Percentiles rank a stretch among this genome's conserved stretches.
These are phyloP conservation scores for Neurospora sp. DNA, from an alignment of 495 filamentous ascomycete species.

Conservation along the genomic window DNA sequence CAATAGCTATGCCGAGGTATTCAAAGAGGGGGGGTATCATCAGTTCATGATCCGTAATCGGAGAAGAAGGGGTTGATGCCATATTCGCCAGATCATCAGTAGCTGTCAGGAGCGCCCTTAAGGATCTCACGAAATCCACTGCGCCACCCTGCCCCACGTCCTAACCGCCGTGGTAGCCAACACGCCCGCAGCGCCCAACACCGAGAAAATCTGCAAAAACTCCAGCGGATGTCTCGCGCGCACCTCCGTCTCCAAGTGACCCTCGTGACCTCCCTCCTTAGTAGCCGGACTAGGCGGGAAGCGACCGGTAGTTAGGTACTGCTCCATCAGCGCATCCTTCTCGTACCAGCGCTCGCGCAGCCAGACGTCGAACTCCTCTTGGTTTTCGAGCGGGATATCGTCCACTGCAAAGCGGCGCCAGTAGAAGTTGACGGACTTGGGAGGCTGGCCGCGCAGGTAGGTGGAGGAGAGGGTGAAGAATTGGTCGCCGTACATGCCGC, in stretches of 20 bases:
- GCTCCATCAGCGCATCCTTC: slow-evolving; percentile 67
- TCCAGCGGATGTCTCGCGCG: slow-evolving; percentile 36
- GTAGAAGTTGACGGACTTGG: slow-evolving; percentile 78
- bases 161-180: slow-evolving; percentile 23
- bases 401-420: slow-evolving; percentile 62
- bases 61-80: no score
- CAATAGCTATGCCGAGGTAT: not conserved
- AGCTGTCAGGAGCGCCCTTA: no score
- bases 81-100: no score
- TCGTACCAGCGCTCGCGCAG: slow-evolving; percentile 66
- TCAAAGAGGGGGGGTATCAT: not conserved
- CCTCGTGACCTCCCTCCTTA: slow-evolving; percentile 23
- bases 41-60: no score
- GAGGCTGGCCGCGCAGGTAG: slow-evolving; percentile 67
- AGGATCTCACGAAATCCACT: not conserved
- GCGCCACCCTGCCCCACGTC: slow-evolving; percentile 11
- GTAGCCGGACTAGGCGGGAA: slow-evolving; percentile 45
- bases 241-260: slow-evolving; percentile 39
- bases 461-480: slow-evolving; percentile 63
- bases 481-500: slow-evolving; percentile 63
- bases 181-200: slow-evolving; percentile 29
- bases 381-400: slow-evolving; percentile 56
- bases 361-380: slow-evolving; percentile 61
- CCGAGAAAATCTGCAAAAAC: slow-evolving; percentile 40
- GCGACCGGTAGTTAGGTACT: slow-evolving; percentile 55